Conservation (phyloP, 495 filamentous ascomycete species). For the Pyronema domesticum region DNA sequence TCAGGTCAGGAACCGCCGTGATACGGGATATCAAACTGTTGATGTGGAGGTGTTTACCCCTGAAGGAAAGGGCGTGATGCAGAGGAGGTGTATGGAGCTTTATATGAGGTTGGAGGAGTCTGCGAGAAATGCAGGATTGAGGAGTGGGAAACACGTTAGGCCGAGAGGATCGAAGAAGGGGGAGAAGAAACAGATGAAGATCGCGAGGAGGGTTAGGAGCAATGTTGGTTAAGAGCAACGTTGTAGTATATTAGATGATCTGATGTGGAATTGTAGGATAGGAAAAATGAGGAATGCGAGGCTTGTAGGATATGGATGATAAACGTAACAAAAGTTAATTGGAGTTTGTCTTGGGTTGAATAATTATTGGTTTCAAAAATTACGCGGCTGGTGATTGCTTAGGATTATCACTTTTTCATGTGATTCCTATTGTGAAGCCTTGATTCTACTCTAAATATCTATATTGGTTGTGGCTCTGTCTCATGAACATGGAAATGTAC, state of each 20-base stretch:
- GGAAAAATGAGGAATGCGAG: too few relatives aligned
- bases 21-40: constrained; percentile 11
- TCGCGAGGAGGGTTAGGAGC: constrained; percentile 24
- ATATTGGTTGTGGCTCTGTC: too few relatives aligned
- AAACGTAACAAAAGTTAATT: too few relatives aligned
- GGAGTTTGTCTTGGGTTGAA: too few relatives aligned
- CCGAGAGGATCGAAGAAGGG: constrained; percentile 42
- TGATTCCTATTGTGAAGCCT: too few relatives aligned
- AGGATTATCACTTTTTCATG: too few relatives aligned
- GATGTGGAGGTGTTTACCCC: constrained; percentile 69
- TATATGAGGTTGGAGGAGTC: constrained; percentile 31
- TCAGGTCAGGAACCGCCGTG: constrained; percentile 43
- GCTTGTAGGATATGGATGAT: too few relatives aligned
- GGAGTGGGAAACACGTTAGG: constrained; percentile 9
- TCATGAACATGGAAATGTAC: too few relatives aligned
- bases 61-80: constrained; percentile 55
- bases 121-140: constrained; percentile 11
- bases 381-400: too few relatives aligned
- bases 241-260: not conserved
- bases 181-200: constrained; percentile 30
- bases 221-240: not conserved
- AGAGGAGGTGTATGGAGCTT: constrained; percentile 52
- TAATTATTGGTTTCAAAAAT: too few relatives aligned
- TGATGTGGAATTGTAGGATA: too few relatives aligned
- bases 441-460: too few relatives aligned